These are phyloP conservation scores for Penicillium sp. DNA, from an alignment of 2,329 filamentous ascomycete genomes.

Conservation along the genomic window DNA sequence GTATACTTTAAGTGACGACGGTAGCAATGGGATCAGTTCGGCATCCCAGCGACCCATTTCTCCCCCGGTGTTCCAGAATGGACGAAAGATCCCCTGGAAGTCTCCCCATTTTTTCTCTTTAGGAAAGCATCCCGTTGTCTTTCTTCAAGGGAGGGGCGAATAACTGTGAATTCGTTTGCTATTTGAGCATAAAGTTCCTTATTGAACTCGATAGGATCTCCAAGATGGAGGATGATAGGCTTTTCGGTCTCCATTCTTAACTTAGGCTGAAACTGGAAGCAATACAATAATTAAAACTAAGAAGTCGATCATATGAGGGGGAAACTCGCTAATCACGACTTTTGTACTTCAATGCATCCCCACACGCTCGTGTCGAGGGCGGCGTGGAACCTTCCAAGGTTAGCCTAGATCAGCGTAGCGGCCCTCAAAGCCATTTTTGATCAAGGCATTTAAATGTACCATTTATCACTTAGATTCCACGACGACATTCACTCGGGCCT, in stretches of 20 bases:
- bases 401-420: neutral
- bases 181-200: conserved; percentile 6
- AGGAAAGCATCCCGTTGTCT: conserved; percentile 3
- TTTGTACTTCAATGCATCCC: neutral
- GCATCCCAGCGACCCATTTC: conserved; percentile 11
- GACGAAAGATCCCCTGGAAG: conserved; percentile 6
- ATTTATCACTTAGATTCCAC: neutral
- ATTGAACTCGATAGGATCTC: conserved; percentile 10
- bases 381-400: too few relatives aligned
- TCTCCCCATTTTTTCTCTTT: conserved; percentile 10
- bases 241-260: conserved; percentile 2
- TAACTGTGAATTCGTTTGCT: conserved; percentile 1
- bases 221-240: conserved; percentile 8
- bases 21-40: conserved; percentile 8
- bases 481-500: conserved; percentile 3
- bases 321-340: neutral
- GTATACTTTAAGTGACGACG: conserved; percentile 3
- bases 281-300: too few relatives aligned
- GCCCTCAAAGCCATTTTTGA: neutral
- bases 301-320: too few relatives aligned
- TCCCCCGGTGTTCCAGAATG: conserved; percentile 7
- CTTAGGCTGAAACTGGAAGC: neutral
- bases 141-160: conserved; percentile 5
- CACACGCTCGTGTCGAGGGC: neutral
- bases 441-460: neutral